These are phyloP conservation scores for Boletus eberwhitei DNA, from an alignment of 768 basidiomycete species.

Conservation along the genomic window DNA sequence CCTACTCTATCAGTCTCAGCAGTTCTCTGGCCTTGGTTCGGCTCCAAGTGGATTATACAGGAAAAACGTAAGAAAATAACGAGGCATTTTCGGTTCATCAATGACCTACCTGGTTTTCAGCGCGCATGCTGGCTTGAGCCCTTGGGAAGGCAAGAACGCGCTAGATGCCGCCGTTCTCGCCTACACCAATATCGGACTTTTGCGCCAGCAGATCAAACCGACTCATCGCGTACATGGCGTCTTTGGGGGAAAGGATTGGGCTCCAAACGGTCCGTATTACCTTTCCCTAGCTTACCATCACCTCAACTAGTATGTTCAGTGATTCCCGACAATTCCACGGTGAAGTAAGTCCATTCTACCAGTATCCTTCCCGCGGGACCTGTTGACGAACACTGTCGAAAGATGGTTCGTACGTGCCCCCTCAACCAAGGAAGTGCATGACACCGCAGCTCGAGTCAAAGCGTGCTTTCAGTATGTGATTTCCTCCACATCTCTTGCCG, in stretches of 20 bases:
- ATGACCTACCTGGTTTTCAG: conserved; percentile 32
- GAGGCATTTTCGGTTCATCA: not conserved
- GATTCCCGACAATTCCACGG: conserved; percentile 77
- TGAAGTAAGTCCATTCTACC: conserved; percentile 44
- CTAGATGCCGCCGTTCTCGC: conserved; percentile 85
- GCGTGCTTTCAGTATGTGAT: conserved; percentile 67
- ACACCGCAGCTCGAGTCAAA: conserved; percentile 54
- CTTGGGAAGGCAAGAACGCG: conserved; percentile 84
- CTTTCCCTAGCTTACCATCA: not conserved
- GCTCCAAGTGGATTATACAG: conserved; percentile 61
- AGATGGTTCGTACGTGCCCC: conserved; percentile 77
- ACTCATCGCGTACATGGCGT: conserved; percentile 79
- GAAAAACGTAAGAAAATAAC: conserved; percentile 56
- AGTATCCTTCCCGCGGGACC: not conserved
- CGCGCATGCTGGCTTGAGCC: conserved; percentile 74
- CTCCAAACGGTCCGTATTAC: conserved; percentile 54
- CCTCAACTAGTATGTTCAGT: conserved; percentile 40
- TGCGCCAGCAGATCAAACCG: conserved; percentile 80
- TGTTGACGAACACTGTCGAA: not conserved
- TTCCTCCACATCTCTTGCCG: not conserved
- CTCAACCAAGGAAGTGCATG: conserved; percentile 55
- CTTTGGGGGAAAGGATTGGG: conserved; percentile 74
- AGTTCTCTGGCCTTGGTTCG: conserved; percentile 61
- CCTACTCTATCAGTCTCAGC: conserved; percentile 61
- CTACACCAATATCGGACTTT: conserved; percentile 73